Evolutionary conservation across 2,329 filamentous ascomycete species (phyloP), one percentile per base, ranked within the genome.

Genomic region (Pezicula neosporulosa): DNA sequence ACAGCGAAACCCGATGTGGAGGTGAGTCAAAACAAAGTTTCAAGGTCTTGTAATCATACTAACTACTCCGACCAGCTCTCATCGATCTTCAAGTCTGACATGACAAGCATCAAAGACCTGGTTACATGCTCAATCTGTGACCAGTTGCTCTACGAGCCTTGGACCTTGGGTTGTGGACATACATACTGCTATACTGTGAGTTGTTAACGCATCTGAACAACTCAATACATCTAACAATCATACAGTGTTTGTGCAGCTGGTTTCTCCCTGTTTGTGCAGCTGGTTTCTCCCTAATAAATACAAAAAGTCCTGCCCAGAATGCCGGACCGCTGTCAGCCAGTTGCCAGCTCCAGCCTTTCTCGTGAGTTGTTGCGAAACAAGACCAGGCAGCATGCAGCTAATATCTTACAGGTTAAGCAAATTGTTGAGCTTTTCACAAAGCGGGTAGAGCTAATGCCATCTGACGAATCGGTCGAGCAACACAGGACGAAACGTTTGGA

Each of bases 41-140:
- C 24, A 28, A 24, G 12, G 3, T 21, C 19, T 21, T 16, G n/a
- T 13, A 6, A 44, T 16, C 7, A 44, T 28, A 8, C 27, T 44
- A 18, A n/a, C 27, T 3, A 16, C 39, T 33, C 48, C 18, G 18
- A 9, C 35, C 38, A 68, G 63, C 57, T 63, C 54, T 57, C 56
- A n/a, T 33, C 51, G 13, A 37, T 47, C 18, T 63, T 66, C 48
- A 63, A 58, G 50, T 46, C 71, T 43, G 82, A 87, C 65, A 76
- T 88, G 43, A 77, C 83, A 59, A 75, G 78, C 58, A 78, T 88
- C 55, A 77, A 83, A 57, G 70, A 69, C 28, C 73, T 85, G 30
- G 71, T 86, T 60, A 83, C 82, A 51, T 89, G 85, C 70, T 83
- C 83, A 56, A 83, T 89, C 56, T 89, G 85, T 67, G 80, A 86